A percentile compares a stretch with the other conserved stretches of the same genome.
Conservation (phyloP, 1,139 yeast genomes). For the Candida albicans region DNA sequence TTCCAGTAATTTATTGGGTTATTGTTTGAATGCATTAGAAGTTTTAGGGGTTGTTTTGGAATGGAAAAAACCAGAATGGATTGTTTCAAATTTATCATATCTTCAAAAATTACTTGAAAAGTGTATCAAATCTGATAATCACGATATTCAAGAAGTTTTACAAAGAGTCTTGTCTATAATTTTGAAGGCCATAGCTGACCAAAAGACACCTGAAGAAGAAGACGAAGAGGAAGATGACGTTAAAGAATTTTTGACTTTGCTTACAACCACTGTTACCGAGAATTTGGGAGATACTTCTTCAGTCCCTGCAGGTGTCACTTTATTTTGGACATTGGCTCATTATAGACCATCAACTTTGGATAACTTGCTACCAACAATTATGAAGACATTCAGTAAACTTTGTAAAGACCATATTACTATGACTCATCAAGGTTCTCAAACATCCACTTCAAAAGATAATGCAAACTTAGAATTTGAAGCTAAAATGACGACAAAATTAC, state of each 20-base stretch:
- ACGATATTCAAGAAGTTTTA: constrained; percentile 77
- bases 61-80: constrained; percentile 77
- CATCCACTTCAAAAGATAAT: constrained; percentile 20
- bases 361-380: constrained; percentile 67
- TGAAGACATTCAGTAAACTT: constrained; percentile 84
- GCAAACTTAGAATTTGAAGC: constrained; percentile 62
- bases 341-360: constrained; percentile 75
- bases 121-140: constrained; percentile 79
- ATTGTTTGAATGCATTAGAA: constrained; percentile 87
- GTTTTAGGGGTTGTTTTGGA: constrained; percentile 84
- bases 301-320: constrained; percentile 85
- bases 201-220: constrained; percentile 39
- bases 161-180: constrained; percentile 73
- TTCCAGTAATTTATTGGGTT: constrained; percentile 60
- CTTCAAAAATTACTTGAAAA: constrained; percentile 77
- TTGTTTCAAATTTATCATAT: constrained; percentile 63
- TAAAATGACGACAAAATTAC: constrained; percentile 70
- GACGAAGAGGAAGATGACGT: constrained; percentile 59
- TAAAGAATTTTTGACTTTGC: constrained; percentile 58
- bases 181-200: constrained; percentile 57
- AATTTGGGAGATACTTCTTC: constrained; percentile 82
- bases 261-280: constrained; percentile 74
- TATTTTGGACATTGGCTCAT: constrained; percentile 80
- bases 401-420: constrained; percentile 86
- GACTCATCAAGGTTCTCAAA: constrained; percentile 51